Evolutionary conservation across 2,329 filamentous ascomycete species (phyloP), one percentile per base, ranked within the genome.

Genomic region (Raffaelea albimanens): DNA sequence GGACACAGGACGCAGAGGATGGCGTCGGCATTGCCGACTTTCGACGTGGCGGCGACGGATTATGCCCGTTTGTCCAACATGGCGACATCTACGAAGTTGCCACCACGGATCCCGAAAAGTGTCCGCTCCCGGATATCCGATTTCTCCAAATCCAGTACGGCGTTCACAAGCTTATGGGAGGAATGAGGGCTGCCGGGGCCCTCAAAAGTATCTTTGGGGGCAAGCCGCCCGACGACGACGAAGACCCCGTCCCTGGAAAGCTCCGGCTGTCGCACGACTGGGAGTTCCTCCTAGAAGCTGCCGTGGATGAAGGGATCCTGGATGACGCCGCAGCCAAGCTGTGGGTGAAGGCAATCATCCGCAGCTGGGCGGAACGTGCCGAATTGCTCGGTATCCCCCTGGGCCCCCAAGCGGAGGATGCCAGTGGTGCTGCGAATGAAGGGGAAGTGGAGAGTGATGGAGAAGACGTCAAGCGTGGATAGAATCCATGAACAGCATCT

Each of bases 61-160:
- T 14, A 3, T 47, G 16, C 22, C 40, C 45, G 16, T 29, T 22
- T n/a, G 9, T 47, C 11, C 9, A 43, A 20, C 45, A 47, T 21
- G 48, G 48, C 5, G 48, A 50, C n/a, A 42, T 47, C 9, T 50
- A 50, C 22, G 21, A 47, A 23, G n/a, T 50, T 4, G 16, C 25
- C 3, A 47, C 48, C 5, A 2, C 21, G 4, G 42, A 50, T 38
- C 48, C 41, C 4, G 31, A 16, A 10, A 11, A 10, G 2, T 10
- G 14, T 14, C 45, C 48, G 3, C 39, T 50, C 7, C 48, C 48
- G 2, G 47, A 39, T 21, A 4, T 25, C 5, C 42, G 20, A 2
- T 16, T 45, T 4, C 11, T 50, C 21, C 19, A 50, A n/a, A 36
- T 50, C 9, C 48, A 50, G 25, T 50, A 45, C 23, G 48, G 45